phyloP scores from a whole-genome alignment of 805 yeast species.

The Ogataea henricii region DNA sequence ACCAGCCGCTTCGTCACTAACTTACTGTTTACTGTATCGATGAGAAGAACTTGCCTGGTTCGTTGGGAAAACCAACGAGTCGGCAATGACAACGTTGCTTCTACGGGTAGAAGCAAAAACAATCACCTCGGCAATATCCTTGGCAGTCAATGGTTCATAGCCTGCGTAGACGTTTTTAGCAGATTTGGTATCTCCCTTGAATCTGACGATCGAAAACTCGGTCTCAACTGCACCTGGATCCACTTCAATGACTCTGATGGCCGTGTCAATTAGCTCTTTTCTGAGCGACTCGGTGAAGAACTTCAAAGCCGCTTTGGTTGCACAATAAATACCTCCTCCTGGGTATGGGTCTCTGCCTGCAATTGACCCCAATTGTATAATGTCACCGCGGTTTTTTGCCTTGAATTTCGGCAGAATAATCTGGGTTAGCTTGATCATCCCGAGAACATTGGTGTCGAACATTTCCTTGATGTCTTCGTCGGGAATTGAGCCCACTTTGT shows the following conservation, averaged over 20 bases:
- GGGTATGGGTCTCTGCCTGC: slow-evolving; percentile 75
- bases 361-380: slow-evolving; percentile 66
- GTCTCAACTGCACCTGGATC: slow-evolving; percentile 75
- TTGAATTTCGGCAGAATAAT: slow-evolving; percentile 44
- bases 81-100: slow-evolving; percentile 63
- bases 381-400: slow-evolving; percentile 50
- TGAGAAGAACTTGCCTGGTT: slow-evolving; percentile 61
- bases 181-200: slow-evolving; percentile 53
- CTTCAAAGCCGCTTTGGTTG: slow-evolving; percentile 65
- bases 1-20: too few relatives aligned
- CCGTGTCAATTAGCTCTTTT: slow-evolving; percentile 41
- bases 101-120: slow-evolving; percentile 59
- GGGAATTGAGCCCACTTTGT: slow-evolving; percentile 42
- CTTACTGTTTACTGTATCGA: too few relatives aligned
- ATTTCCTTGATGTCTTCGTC: slow-evolving; percentile 42
- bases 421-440: slow-evolving; percentile 48
- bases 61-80: slow-evolving; percentile 70
- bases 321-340: slow-evolving; percentile 70
- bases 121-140: slow-evolving; percentile 62
- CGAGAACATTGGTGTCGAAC: slow-evolving; percentile 51
- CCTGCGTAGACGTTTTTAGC: slow-evolving; percentile 60
- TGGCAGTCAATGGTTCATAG: slow-evolving; percentile 56
- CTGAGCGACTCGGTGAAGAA: slow-evolving; percentile 45
- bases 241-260: slow-evolving; percentile 63
- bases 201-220: slow-evolving; percentile 62